Evolutionary conservation across 176 grass and related monocot species (phyloP), one percentile per base, ranked within the genome.

Genomic region (Saccharum spontaneum): DNA sequence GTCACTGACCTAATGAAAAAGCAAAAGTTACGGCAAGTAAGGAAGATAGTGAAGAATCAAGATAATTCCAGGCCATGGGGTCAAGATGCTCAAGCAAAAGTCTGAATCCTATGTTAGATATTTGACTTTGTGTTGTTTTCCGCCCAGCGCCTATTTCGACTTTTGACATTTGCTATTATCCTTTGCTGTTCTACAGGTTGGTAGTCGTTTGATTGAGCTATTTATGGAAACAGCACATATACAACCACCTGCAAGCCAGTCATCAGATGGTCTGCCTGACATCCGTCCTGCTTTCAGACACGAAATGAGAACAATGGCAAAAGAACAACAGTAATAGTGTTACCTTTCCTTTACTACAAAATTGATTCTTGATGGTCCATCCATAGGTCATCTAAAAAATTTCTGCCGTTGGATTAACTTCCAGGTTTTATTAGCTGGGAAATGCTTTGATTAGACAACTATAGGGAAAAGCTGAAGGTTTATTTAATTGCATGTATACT

Each of bases 271-370:
- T 83, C 94, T 90, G 73, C 97, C 97, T 80, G 93, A 98, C 68
- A 94, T 98, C 75, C 93, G 91, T 26, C 97, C 93, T 68, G 97
- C 97, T 88, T 98, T 98, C 65, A 95, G 82, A 80, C 97, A 96
- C 62, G 77, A 83, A 52, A 83, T 90, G 70, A 86, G 78, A 87
- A 92, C 69, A 46, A 41, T 94, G 38, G 13, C 67, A 28, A 91
- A 85, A 79, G 91, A 94, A 17, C 87, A 89, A 33, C 77, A 86
- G 93, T 98, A 94, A 94, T 76, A 43, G 52, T 87, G 45, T 33
- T 83, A 67, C 74, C 41, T 79, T 73, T 17, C 15, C 7, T 73
- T 46, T 73, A 30, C 70, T 46, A 41, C 14, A 72, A 73, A 45
- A 48, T 73, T 73, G 13, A 73, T 26, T 28, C 70, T 28, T 18